A percentile compares a stretch with the other conserved stretches of the same genome.
Conservation (phyloP, 1,284 basidiomycete genomes). For the Tylopilus sp. region DNA sequence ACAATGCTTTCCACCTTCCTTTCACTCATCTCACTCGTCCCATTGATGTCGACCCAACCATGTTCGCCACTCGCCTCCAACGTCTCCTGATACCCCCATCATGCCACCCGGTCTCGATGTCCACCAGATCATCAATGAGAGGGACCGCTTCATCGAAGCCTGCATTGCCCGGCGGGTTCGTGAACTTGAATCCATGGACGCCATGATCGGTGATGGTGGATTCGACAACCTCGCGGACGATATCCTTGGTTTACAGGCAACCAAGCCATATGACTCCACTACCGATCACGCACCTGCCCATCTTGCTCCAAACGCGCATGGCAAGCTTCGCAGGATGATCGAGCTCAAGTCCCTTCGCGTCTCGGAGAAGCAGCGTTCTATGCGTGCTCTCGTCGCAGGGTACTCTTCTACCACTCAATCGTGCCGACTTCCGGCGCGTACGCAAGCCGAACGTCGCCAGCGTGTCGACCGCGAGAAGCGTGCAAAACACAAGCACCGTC, state of each 20-base stretch:
- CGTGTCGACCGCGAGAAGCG: conserved; percentile 93
- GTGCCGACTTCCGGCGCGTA: conserved; percentile 90
- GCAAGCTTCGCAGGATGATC: conserved; percentile 91
- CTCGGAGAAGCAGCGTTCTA: conserved; percentile 89
- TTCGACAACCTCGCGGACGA: conserved; percentile 71
- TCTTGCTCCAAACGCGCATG: conserved; percentile 70
- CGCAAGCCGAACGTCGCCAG: conserved; percentile 93
- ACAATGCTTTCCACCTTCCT: conserved; percentile 94
- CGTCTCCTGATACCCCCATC: conserved; percentile 86
- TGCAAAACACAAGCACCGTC: conserved; percentile 95
- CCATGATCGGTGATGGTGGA: conserved; percentile 85
- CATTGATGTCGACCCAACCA: conserved; percentile 65
- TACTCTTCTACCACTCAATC: conserved; percentile 92
- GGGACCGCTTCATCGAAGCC: conserved; percentile 92
- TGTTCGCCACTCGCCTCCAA: conserved; percentile 81
- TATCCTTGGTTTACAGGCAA: conserved; percentile 47
- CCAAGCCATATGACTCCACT: conserved; percentile 46
- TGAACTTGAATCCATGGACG: conserved; percentile 88
- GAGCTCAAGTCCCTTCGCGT: conserved; percentile 95
- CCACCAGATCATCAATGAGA: conserved; percentile 90
- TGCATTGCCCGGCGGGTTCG: conserved; percentile 91
- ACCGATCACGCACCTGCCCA: conserved; percentile 41
- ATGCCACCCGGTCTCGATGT: conserved; percentile 97
- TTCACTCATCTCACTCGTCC: conserved; percentile 80
- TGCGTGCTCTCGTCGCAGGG: conserved; percentile 93